A percentile compares a stretch with the other conserved stretches of the same genome.
These are phyloP conservation scores for Botryobasidium botryosum DNA, from an alignment of 768 basidiomycete genomes.

Conservation along the genomic window DNA sequence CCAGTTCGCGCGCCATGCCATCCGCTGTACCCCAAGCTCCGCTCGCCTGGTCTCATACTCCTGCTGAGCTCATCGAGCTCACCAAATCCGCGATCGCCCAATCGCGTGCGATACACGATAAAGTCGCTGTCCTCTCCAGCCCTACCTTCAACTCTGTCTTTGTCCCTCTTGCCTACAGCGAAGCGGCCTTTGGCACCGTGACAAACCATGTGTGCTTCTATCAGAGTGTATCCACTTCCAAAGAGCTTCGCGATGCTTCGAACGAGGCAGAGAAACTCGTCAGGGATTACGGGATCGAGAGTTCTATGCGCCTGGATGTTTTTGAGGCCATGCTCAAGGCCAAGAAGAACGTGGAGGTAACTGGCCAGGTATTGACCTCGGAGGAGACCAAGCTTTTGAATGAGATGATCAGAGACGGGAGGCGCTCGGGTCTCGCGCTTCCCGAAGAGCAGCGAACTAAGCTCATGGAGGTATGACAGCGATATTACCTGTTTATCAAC, in stretches of 20 bases:
- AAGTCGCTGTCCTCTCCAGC: slow-evolving; percentile 40
- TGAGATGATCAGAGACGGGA: slow-evolving; percentile 66
- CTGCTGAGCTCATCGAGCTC: slow-evolving; percentile 38
- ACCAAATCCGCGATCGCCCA: slow-evolving; percentile 42
- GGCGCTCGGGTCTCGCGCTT: slow-evolving; percentile 58
- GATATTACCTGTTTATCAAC: background rate
- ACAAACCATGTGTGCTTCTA: slow-evolving; percentile 58
- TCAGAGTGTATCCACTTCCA: slow-evolving; percentile 59
- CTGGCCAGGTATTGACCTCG: slow-evolving; percentile 36
- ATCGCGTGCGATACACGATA: slow-evolving; percentile 38
- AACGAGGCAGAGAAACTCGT: slow-evolving; percentile 51
- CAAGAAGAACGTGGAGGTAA: slow-evolving; percentile 45
- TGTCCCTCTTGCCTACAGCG: slow-evolving; percentile 36
- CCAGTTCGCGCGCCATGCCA: no score
- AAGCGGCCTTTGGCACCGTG: slow-evolving; percentile 34
- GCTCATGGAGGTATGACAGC: slow-evolving; percentile 28
- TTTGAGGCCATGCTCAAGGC: slow-evolving; percentile 53
- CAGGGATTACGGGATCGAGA: slow-evolving; percentile 60
- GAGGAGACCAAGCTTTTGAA: slow-evolving; percentile 70
- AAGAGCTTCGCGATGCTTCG: slow-evolving; percentile 67
- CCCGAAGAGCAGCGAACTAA: slow-evolving; percentile 42
- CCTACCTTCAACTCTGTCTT: slow-evolving; percentile 49
- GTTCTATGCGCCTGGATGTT: slow-evolving; percentile 67
- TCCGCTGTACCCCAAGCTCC: slow-evolving; percentile 56
- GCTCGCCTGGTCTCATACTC: slow-evolving; percentile 47